A percentile compares a stretch with the other conserved stretches of the same genome.
These are phyloP conservation scores for Pythium biforme DNA, from an alignment of 352 stramenopile genomes.

Conservation along the genomic window DNA sequence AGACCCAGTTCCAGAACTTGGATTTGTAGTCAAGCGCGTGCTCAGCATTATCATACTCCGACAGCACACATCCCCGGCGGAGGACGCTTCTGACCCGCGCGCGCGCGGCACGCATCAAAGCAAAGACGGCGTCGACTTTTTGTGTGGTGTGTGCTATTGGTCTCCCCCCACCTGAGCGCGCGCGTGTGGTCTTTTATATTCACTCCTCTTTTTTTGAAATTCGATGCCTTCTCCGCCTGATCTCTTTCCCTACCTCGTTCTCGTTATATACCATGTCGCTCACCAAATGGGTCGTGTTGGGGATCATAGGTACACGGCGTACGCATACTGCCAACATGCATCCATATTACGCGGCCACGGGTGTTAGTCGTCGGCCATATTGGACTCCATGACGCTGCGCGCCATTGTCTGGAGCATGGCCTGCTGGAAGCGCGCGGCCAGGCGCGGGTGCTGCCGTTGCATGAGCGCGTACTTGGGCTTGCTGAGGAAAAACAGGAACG, in stretches of 20 bases:
- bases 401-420: conserved; percentile 86
- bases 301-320: too few relatives aligned
- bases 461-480: conserved; percentile 69
- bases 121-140: not conserved
- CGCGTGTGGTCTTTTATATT: conserved; percentile 9
- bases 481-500: conserved; percentile 81
- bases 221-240: not conserved
- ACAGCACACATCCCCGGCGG: not conserved
- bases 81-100: not conserved
- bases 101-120: not conserved
- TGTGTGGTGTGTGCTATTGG: not conserved
- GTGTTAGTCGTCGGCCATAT: conserved; percentile 80
- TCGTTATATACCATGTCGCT: not conserved
- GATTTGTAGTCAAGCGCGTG: conserved; percentile 58
- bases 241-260: not conserved
- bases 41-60: conserved; percentile 19
- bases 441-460: conserved; percentile 58
- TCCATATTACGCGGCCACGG: too few relatives aligned
- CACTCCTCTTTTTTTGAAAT: conserved; percentile 11
- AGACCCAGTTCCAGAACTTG: conserved; percentile 63
- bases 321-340: too few relatives aligned
- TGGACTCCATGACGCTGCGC: conserved; percentile 81
- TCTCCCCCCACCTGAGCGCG: not conserved
- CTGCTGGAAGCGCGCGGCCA: conserved; percentile 79
- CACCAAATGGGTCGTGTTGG: too few relatives aligned